Percentiles rank a stretch among this genome's conserved stretches.
Conservation (phyloP, 345 rosid species). For the Turnera subulata region DNA sequence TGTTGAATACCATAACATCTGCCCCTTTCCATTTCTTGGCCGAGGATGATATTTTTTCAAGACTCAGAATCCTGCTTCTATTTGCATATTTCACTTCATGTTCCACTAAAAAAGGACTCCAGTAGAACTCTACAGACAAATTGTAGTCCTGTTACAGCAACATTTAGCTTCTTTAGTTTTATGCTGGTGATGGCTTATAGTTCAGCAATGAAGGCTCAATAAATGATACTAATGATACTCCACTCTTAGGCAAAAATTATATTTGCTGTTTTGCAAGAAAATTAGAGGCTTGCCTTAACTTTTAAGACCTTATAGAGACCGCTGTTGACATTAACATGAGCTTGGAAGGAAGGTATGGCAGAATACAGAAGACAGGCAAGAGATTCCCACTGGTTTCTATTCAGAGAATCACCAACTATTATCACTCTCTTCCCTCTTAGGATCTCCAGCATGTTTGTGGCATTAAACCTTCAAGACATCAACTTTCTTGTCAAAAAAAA, state of each 20-base stretch:
- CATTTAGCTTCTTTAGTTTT: too few relatives aligned
- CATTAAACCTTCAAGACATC: constrained; percentile 33
- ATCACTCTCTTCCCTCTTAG: constrained; percentile 49
- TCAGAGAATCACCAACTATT: constrained; percentile 55
- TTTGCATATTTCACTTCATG: constrained; percentile 16
- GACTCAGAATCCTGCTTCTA: constrained; percentile 32
- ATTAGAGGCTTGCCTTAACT: constrained; percentile 35
- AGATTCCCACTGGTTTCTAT: constrained; percentile 59
- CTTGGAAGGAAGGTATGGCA: constrained; percentile 27
- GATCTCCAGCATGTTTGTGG: constrained; percentile 42
- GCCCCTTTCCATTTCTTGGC: constrained; percentile 40
- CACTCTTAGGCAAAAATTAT: too few relatives aligned
- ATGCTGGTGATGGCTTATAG: too few relatives aligned
- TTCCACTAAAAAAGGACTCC: constrained; percentile 47
- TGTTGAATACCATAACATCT: constrained; percentile 48
- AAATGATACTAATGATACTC: too few relatives aligned
- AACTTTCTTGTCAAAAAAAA: background rate
- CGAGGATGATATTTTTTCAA: constrained; percentile 28
- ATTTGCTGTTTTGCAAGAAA: too few relatives aligned
- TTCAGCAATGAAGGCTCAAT: too few relatives aligned
- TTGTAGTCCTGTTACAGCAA: constrained; percentile 34
- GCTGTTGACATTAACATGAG: constrained; percentile 16
- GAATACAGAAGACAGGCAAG: constrained; percentile 53
- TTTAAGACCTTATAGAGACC: constrained; percentile 28
- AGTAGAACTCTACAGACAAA: constrained; percentile 42